phyloP scores from a whole-genome alignment of 306 rosid genomes.

The Begonia peltatifolia region DNA sequence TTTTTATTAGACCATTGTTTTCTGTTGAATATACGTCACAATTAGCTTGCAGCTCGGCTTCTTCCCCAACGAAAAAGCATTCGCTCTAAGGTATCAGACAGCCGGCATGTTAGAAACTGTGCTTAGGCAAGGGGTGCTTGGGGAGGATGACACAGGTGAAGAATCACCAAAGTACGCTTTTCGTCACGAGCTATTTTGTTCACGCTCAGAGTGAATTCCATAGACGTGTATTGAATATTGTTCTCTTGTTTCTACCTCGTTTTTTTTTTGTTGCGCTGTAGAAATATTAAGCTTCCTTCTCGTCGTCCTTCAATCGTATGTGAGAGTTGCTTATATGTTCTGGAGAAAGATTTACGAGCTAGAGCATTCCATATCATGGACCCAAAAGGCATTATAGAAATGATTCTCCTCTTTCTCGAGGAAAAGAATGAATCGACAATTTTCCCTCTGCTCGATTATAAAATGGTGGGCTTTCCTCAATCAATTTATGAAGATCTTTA shows the following conservation, averaged over 20 bases:
- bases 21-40: constrained; percentile 44
- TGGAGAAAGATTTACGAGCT: constrained; percentile 55
- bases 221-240: background rate
- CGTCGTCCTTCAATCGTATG: constrained; percentile 81
- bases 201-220: no score
- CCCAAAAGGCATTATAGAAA: constrained; percentile 72
- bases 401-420: constrained; percentile 78
- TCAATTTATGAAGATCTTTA: no score
- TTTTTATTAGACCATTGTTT: constrained; percentile 22
- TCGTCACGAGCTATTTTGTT: no score
- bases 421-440: constrained; percentile 47
- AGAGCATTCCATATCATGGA: constrained; percentile 91
- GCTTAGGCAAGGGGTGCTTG: constrained; percentile 79
- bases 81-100: constrained; percentile 84
- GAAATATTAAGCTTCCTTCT: constrained; percentile 91
- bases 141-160: constrained; percentile 95
- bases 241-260: constrained; percentile 6
- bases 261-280: constrained; percentile 15
- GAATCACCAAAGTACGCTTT: constrained; percentile 58
- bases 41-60: constrained; percentile 94
- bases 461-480: constrained; percentile 21
- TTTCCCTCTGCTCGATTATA: constrained; percentile 30
- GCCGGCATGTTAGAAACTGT: constrained; percentile 91
- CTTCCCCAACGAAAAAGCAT: constrained; percentile 79
- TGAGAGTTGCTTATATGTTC: constrained; percentile 72